Evolutionary conservation across 768 basidiomycete species (phyloP).

Genomic region (Lentinus tigrinus): DNA sequence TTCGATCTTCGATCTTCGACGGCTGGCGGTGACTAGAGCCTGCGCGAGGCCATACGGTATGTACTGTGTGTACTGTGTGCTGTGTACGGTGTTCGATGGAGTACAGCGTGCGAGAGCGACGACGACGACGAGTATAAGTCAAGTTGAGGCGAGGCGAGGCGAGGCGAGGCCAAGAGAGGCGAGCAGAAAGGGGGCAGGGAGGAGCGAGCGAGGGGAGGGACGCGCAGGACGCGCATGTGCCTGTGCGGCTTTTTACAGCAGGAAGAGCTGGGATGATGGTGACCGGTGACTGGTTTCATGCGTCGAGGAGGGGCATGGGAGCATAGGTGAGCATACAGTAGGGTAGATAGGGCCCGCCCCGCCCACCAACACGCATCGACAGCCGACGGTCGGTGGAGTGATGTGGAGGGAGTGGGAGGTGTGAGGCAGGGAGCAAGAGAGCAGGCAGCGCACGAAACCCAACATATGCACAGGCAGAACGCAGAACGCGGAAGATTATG

Average conservation of each 20-base stretch:
- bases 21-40: slow-evolving; percentile 10
- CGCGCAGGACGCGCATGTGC: not conserved
- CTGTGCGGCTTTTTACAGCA: slow-evolving; percentile 5
- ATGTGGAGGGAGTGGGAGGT: not conserved
- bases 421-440: not conserved
- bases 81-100: too few species aligned
- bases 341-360: too few species aligned
- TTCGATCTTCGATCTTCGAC: too few species aligned
- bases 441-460: not conserved
- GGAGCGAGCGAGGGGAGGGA: too few species aligned
- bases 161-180: too few species aligned
- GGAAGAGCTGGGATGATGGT: not conserved
- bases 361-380: too few species aligned
- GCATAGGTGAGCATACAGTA: not conserved
- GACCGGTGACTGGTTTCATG: not conserved
- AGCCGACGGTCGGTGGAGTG: too few species aligned
- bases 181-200: too few species aligned
- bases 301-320: not conserved
- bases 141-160: not conserved
- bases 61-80: not conserved
- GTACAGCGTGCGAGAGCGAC: not conserved
- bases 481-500: slow-evolving; percentile 1
- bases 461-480: slow-evolving; percentile 15
- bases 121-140: not conserved
- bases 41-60: slow-evolving; percentile 1